Base-by-base conservation (phyloP, 306 rosid species). In the Adenanthera pavonina region DNA sequence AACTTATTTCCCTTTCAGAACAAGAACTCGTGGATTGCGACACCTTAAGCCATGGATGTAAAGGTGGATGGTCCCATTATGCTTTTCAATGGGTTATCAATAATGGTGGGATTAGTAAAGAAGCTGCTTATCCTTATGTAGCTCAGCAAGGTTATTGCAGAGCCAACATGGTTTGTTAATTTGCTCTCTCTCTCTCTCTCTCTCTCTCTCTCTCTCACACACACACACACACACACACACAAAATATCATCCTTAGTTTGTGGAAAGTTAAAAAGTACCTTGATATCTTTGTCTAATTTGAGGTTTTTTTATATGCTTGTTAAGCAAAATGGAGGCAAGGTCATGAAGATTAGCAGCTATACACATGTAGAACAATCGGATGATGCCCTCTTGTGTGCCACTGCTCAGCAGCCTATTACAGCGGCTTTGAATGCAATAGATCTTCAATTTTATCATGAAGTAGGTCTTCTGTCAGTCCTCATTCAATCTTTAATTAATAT, bases 1-100 rank as follows among this genome's bases (percentile, higher is more conserved):
- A 76, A 46, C 92, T 89, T 48, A 33, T 84, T 6, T 81, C 87
- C 46, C 84, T 89, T 49, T 89, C 92, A 0, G 92, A 89, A 10
- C 92, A 89, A 84, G 88, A 89, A 75, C 88, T 89, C 19, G 57
- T 52, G 1, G 57, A 52, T 16, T 52, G 57, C 19, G n/a, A 52
- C 43, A 40, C 19, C 12, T 13, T 5, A 0, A 40, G 43, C 43
- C 19, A 16, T 1, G 43, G 43, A 0, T 40, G 43, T 13, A 0
- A 2, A 3, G 57, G 6, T 56, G 61, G 61, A 56, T 53, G 59
- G 59, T 13, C n/a, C 41, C 13, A 15, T 14, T 1, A 7, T 13
- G 46, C 69, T 2, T 34, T 15, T 36, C 30, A 65, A 6, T 65
- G 11, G 20, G 71, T 38, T 65, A 7, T 38, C 8, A 15, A 7